These are phyloP conservation scores for Penicillium aurantiogriseum DNA, from an alignment of 2,329 filamentous ascomycete genomes.

Conservation along the genomic window DNA sequence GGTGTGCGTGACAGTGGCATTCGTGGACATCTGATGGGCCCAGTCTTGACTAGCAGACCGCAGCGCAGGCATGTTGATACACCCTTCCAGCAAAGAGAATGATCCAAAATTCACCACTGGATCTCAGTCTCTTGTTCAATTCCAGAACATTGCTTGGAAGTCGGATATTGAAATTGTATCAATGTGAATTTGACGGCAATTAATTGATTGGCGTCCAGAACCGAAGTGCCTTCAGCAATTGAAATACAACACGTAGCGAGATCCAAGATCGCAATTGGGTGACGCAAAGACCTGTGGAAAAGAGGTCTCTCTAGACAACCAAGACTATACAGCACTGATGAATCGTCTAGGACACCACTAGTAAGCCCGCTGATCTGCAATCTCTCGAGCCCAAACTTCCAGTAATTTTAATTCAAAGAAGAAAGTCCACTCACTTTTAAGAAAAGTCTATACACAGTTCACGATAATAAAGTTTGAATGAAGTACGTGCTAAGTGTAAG, in stretches of 20 bases:
- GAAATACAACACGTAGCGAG: neutral
- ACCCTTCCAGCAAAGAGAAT: neutral
- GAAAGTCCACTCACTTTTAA: neutral
- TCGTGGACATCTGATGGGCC: neutral
- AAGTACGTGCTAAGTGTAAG: constrained; percentile 5
- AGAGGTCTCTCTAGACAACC: neutral
- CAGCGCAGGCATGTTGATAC: constrained; percentile 2
- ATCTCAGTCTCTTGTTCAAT: neutral
- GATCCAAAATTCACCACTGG: neutral
- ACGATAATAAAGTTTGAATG: neutral
- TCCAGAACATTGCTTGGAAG: neutral
- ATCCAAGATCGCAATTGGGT: neutral
- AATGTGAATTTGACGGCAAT: neutral
- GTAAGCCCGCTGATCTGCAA: neutral
- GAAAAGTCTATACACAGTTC: neutral
- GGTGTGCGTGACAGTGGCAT: neutral
- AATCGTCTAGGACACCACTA: neutral
- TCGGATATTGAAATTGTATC: neutral
- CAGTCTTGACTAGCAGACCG: constrained; percentile 1
- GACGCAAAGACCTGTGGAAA: neutral
- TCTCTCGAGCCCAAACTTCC: neutral
- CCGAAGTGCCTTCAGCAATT: neutral
- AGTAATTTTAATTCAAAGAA: neutral
- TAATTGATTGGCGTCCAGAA: neutral
- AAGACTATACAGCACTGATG: neutral